Evolutionary conservation across 345 rosid genomes (phyloP).

Genomic region (Excoecaria agallocha): DNA sequence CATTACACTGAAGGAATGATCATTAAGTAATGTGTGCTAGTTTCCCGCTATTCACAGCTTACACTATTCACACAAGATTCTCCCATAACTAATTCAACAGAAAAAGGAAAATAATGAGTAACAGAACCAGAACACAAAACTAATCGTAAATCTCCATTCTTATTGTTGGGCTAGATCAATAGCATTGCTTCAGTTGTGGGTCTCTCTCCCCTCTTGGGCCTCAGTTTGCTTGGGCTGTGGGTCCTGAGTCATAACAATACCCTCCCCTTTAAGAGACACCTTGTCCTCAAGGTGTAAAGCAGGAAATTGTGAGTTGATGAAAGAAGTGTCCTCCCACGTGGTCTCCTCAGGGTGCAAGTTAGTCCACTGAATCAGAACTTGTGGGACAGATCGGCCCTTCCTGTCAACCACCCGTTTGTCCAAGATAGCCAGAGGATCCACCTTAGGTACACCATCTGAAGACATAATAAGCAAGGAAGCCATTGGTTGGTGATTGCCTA

Average conservation of each 20-base stretch:
- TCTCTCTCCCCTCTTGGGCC: no score
- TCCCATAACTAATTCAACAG: no score
- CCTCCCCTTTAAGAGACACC: neutral
- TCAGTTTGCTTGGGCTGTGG: no score
- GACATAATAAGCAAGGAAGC: fast-evolving
- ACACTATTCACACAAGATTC: no score
- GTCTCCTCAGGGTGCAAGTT: neutral
- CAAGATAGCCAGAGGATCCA: neutral
- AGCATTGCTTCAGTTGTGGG: no score
- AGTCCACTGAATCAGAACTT: neutral
- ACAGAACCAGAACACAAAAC: no score
- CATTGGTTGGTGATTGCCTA: neutral
- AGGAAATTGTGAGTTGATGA: neutral
- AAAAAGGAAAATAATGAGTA: no score
- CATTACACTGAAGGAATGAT: no score
- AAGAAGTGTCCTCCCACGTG: neutral
- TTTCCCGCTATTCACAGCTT: no score
- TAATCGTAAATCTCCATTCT: no score
- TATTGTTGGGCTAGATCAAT: no score
- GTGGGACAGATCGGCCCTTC: neutral
- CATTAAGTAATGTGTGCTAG: no score
- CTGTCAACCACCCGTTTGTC: neutral
- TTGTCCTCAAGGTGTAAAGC: neutral
- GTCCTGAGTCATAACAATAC: neutral
- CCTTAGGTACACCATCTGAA: neutral